These are phyloP conservation scores for Aureobasidium sp. DNA, from an alignment of 2,329 filamentous ascomycete genomes.

Conservation along the genomic window DNA sequence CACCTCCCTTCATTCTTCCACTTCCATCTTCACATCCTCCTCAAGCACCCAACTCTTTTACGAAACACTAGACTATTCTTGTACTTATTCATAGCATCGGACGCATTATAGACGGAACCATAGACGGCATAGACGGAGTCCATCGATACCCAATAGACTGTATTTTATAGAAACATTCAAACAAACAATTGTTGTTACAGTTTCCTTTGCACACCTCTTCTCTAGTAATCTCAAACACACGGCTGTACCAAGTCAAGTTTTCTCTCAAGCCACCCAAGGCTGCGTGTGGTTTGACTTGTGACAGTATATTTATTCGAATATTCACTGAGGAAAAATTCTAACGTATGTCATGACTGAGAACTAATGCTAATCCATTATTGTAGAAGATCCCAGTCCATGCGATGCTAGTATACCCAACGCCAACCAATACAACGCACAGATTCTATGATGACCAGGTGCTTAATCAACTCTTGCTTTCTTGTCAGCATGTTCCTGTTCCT, in stretches of 20 bases:
- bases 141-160: slow-evolving; percentile 4
- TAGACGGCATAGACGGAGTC: slow-evolving; percentile 1
- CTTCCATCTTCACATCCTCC: neutral
- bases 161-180: neutral
- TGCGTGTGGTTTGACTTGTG: neutral
- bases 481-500: neutral
- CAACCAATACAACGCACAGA: neutral
- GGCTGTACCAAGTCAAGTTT: neutral
- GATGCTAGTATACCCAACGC: neutral
- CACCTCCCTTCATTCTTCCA: neutral
- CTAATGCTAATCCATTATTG: no score
- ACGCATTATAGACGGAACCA: slow-evolving; percentile 5
- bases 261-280: neutral
- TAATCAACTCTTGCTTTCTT: neutral
- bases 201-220: neutral
- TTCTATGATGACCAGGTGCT: neutral
- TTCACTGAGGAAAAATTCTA: no score
- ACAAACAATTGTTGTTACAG: neutral
- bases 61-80: neutral
- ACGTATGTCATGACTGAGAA: no score
- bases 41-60: neutral
- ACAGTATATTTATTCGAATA: no score
- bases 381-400: neutral
- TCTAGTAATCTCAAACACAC: neutral
- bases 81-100: neutral